Conservation (phyloP, 2,329 filamentous ascomycete genomes). For the Beauveria varroae region DNA sequence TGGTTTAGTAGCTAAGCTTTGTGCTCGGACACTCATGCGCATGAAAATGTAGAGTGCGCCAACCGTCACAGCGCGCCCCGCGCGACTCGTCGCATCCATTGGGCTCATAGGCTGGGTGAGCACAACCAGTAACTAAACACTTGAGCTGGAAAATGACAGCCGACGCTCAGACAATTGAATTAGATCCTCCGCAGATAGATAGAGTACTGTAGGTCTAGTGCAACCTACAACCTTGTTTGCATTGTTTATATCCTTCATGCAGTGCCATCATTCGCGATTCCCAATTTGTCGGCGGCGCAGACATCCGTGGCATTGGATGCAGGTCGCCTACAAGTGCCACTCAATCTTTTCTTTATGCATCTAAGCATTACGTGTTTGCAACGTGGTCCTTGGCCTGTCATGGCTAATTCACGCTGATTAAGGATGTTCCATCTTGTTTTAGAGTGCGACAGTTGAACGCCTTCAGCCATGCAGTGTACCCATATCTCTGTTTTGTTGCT, state of each 20-base stretch:
- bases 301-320: background rate
- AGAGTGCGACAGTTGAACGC: too few species aligned
- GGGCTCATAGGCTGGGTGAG: background rate
- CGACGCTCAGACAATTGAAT: background rate
- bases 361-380: too few species aligned
- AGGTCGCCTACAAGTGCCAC: too few species aligned
- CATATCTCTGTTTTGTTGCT: too few species aligned
- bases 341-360: too few species aligned
- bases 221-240: background rate
- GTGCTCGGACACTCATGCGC: background rate
- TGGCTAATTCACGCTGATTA: too few species aligned
- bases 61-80: background rate
- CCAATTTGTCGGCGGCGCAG: too few species aligned
- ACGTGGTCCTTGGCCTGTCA: too few species aligned
- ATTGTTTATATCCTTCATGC: background rate
- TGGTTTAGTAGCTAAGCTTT: too few species aligned
- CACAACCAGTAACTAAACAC: background rate
- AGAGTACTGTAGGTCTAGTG: background rate
- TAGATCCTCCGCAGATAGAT: background rate
- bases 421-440: too few species aligned
- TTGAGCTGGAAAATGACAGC: background rate
- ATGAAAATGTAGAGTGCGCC: background rate
- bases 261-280: background rate
- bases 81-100: background rate
- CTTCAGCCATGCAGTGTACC: too few species aligned